Conservation (phyloP, 1,139 yeast species). For the Candida sojae region DNA sequence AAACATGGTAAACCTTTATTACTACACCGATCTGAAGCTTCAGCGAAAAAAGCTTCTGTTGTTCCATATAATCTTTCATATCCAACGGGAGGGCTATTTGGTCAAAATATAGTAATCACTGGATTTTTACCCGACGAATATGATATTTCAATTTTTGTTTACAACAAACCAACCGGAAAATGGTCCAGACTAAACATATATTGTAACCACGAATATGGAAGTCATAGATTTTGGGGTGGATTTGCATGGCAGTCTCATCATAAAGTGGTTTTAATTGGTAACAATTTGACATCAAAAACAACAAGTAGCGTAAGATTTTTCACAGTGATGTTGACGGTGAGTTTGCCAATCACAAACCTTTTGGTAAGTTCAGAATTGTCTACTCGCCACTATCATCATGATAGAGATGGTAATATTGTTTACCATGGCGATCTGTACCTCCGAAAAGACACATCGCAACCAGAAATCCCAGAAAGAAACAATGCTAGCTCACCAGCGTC, state of each 20-base stretch:
- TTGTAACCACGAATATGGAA: conserved; percentile 56
- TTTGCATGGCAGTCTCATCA: conserved; percentile 79
- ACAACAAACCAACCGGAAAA: conserved; percentile 59
- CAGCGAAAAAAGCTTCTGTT: conserved; percentile 10
- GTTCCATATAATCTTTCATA: conserved; percentile 46
- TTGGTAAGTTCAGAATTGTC: conserved; percentile 48
- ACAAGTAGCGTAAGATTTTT: conserved; percentile 61
- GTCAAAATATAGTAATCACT: conserved; percentile 60
- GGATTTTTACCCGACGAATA: conserved; percentile 58
- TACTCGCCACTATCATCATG: conserved; percentile 22
- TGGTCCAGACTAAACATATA: conserved; percentile 65
- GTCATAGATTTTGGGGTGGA: conserved; percentile 66
- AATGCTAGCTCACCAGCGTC: conserved; percentile 4
- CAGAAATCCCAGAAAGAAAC: neutral
- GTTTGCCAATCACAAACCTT: conserved; percentile 65
- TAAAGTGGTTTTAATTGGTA: conserved; percentile 59
- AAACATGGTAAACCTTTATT: conserved; percentile 35
- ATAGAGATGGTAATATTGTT: conserved; percentile 23
- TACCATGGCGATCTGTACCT: conserved; percentile 12
- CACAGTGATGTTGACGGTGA: conserved; percentile 57
- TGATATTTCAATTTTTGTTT: conserved; percentile 58
- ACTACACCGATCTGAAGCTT: conserved; percentile 16
- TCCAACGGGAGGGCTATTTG: conserved; percentile 65
- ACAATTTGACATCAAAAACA: conserved; percentile 46
- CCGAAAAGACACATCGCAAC: neutral